Evolutionary conservation across 1,284 basidiomycete species (phyloP).

Genomic region (Ustilago tritici): DNA sequence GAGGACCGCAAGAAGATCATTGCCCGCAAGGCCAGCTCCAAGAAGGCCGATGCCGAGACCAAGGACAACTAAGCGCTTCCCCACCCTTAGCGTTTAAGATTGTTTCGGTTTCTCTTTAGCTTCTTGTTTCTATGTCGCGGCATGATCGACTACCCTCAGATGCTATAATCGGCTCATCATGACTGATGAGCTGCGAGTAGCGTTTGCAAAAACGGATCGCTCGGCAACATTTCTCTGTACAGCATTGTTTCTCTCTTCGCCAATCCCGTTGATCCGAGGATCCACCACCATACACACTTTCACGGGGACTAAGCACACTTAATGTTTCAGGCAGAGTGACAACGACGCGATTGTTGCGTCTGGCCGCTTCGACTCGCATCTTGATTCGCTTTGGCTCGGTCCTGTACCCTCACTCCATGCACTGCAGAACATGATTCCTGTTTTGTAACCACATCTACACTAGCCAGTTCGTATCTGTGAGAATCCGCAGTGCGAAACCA

Average conservation of each 20-base stretch:
- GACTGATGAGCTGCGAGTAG: background rate
- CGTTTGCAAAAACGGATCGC: background rate
- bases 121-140: background rate
- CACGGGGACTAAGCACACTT: background rate
- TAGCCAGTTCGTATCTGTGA: constrained; percentile 25
- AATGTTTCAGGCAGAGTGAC: background rate
- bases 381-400: background rate
- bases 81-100: background rate
- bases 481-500: constrained; percentile 12
- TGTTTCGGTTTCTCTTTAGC: background rate
- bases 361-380: constrained; percentile 24
- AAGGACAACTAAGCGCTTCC: constrained; percentile 49
- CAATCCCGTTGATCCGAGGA: constrained; percentile 20
- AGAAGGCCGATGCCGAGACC: constrained; percentile 53
- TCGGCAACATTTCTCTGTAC: constrained; percentile 7
- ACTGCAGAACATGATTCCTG: constrained; percentile 14
- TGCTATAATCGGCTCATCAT: background rate
- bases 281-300: background rate
- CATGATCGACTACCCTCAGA: background rate
- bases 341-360: constrained; percentile 10
- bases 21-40: constrained; percentile 62
- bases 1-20: constrained; percentile 68
- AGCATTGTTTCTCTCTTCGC: background rate
- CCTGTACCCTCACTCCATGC: constrained; percentile 3
- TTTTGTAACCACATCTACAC: constrained; percentile 11